Percentiles rank a stretch among this genome's conserved stretches.
Conservation (phyloP, 2,329 filamentous ascomycete genomes). For the Calonectria naviculata region DNA sequence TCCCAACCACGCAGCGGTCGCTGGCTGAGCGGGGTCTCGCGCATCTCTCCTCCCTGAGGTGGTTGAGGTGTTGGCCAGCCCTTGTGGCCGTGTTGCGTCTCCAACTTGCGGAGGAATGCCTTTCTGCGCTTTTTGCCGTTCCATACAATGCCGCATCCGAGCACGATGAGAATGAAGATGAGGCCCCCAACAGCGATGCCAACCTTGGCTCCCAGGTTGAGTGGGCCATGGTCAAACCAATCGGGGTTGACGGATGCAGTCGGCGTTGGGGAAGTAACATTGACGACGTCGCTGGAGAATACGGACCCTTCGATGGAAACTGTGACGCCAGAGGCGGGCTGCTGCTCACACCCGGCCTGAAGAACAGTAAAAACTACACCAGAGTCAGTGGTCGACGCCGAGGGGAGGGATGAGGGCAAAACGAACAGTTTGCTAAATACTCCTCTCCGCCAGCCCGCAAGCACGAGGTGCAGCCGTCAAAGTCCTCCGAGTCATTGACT, state of each 20-base stretch:
- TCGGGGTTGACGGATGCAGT: slow-evolving; percentile 52
- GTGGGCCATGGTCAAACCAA: slow-evolving; percentile 54
- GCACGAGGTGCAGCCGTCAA: slow-evolving; percentile 58
- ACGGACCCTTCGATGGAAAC: slow-evolving; percentile 63
- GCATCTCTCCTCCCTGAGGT: slow-evolving; percentile 38
- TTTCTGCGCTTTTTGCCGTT: slow-evolving; percentile 67
- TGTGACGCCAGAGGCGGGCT: slow-evolving; percentile 56
- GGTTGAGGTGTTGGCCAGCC: slow-evolving; percentile 51
- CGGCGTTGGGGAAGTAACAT: slow-evolving; percentile 61
- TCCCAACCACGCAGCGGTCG: slow-evolving; percentile 63
- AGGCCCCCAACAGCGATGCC: slow-evolving; percentile 67
- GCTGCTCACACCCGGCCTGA: slow-evolving; percentile 66
- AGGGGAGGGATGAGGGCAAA: neutral
- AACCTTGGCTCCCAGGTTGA: slow-evolving; percentile 66
- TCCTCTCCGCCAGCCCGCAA: slow-evolving; percentile 50
- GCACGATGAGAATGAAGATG: slow-evolving; percentile 56
- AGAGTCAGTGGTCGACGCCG: slow-evolving; percentile 32
- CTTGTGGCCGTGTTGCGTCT: slow-evolving; percentile 47
- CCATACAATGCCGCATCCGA: slow-evolving; percentile 66
- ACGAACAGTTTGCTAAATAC: slow-evolving; percentile 66
- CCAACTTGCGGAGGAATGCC: slow-evolving; percentile 60
- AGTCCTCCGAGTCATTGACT: slow-evolving; percentile 48
- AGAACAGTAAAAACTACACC: slow-evolving; percentile 59
- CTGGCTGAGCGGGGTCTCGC: slow-evolving; percentile 63
- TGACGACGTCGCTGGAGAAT: slow-evolving; percentile 61